Percentiles rank a stretch among this genome's conserved stretches.
Conservation (phyloP, 148 eudicot genomes). For the Polygonum maritimum region DNA sequence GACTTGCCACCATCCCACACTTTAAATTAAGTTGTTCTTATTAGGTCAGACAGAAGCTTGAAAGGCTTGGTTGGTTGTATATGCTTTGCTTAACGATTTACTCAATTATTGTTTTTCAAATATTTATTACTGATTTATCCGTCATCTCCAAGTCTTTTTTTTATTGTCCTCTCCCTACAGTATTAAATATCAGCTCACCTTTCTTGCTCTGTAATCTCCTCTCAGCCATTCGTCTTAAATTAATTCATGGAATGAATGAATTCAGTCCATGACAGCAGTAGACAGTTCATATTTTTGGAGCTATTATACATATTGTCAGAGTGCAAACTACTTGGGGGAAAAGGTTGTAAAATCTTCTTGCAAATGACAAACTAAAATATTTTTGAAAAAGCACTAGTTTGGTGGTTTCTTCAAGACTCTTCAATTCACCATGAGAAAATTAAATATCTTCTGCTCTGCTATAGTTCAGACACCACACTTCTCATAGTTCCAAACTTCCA, state of each 20-base stretch:
- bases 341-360: neutral
- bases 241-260: neutral
- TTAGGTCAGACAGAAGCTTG: neutral
- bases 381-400: neutral
- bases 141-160: neutral
- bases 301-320: neutral
- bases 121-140: neutral
- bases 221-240: neutral
- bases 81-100: neutral
- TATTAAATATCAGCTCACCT: neutral
- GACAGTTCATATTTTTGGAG: conserved; percentile 5
- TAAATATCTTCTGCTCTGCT: neutral
- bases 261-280: neutral
- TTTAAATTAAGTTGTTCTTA: neutral
- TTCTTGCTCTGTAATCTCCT: neutral
- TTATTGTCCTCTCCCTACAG: neutral
- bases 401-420: conserved; percentile 3
- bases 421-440: neutral
- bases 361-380: neutral
- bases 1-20: neutral
- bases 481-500: no score
- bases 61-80: neutral
- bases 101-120: neutral
- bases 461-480: neutral
- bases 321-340: neutral